These are phyloP conservation scores for Plasmodium sp. DNA, from an alignment of 169 alveolate species.

Conservation along the genomic window DNA sequence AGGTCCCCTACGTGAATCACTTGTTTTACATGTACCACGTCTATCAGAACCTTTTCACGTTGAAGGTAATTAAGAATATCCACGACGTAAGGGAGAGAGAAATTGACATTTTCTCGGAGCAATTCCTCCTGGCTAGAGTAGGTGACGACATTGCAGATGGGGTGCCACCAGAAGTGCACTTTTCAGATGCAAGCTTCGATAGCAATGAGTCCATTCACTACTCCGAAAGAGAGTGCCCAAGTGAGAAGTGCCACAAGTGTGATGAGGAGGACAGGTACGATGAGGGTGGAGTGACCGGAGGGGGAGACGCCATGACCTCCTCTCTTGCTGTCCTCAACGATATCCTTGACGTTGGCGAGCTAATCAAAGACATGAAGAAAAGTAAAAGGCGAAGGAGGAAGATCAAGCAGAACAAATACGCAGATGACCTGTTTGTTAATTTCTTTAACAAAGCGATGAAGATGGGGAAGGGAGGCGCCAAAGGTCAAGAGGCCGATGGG, in stretches of 20 bases:
- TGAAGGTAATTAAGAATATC: constrained; percentile 16
- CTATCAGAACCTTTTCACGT: constrained; percentile 10
- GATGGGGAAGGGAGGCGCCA: not conserved
- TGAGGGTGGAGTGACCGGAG: not conserved
- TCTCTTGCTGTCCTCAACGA: not conserved
- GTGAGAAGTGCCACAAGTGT: not conserved
- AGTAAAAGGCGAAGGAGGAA: constrained; percentile 20
- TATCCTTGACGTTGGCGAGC: constrained; percentile 23
- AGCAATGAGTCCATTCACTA: constrained; percentile 16
- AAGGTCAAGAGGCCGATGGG: not conserved
- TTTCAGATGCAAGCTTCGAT: constrained; percentile 45
- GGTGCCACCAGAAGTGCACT: not conserved
- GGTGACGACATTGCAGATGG: constrained; percentile 29
- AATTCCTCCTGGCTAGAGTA: not conserved
- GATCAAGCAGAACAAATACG: constrained; percentile 19
- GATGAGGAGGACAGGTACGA: not conserved
- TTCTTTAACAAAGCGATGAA: constrained; percentile 6
- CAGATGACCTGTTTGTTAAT: not conserved
- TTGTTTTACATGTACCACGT: constrained; percentile 23
- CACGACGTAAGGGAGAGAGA: constrained; percentile 19
- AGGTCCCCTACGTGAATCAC: constrained; percentile 25
- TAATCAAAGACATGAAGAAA: constrained; percentile 56
- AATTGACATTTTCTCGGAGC: not conserved
- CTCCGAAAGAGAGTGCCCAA: not conserved
- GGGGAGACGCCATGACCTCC: not conserved